Evolutionary conservation across 768 basidiomycete genomes (phyloP).

Genomic region (Mycena venus): DNA sequence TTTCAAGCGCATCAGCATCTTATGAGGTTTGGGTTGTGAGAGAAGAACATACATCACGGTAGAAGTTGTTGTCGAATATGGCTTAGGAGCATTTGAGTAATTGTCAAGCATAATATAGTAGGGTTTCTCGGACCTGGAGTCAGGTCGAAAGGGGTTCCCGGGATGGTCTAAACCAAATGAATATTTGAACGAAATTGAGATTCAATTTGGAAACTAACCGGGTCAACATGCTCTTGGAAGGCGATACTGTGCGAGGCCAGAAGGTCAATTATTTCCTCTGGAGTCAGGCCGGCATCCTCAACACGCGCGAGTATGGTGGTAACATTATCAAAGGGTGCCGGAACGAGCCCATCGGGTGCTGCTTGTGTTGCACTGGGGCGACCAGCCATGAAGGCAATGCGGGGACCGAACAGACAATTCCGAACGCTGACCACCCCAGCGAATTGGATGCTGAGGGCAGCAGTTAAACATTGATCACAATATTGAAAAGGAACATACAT

Average conservation of each 20-base stretch:
- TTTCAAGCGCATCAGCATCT: background rate
- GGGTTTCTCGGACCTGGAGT: too few relatives aligned
- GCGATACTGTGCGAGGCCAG: slow-evolving; percentile 34
- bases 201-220: background rate
- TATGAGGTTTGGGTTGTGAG: background rate
- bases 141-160: slow-evolving; percentile 45
- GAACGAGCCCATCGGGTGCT: slow-evolving; percentile 46
- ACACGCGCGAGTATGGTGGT: slow-evolving; percentile 4
- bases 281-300: slow-evolving; percentile 25
- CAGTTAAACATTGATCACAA: background rate
- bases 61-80: slow-evolving; percentile 45
- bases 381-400: slow-evolving; percentile 55
- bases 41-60: slow-evolving; percentile 38
- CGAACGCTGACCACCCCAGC: slow-evolving; percentile 58
- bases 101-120: slow-evolving; percentile 43
- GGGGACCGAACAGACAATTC: slow-evolving; percentile 61
- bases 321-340: slow-evolving; percentile 42
- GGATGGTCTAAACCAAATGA: slow-evolving; percentile 29
- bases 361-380: slow-evolving; percentile 48
- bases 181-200: background rate
- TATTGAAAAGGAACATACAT: background rate
- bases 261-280: slow-evolving; percentile 29
- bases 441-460: slow-evolving; percentile 54
- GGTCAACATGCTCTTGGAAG: slow-evolving; percentile 30
- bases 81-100: too few relatives aligned